Evolutionary conservation across 2,329 filamentous ascomycete genomes (phyloP), one percentile per base, ranked within the genome.

Genomic region (Cadophora malorum): DNA sequence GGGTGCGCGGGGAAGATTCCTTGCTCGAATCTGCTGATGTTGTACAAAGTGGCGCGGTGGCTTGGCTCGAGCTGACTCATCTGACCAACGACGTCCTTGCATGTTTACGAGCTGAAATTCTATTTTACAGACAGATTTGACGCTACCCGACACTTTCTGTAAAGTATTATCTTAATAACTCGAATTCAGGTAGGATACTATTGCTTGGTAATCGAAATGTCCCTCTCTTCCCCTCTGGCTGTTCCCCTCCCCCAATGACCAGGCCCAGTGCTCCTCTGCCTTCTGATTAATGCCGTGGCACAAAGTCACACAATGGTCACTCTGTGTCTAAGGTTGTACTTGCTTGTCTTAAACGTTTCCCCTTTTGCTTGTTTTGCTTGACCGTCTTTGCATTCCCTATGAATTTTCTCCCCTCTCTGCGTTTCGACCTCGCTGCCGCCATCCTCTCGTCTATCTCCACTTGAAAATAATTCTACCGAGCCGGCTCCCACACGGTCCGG

Each of bases 231-330:
- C 38, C 28, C 53, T 58, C 28, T 28, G 28, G 28, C 28, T n/a
- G n/a, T n/a, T 28, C 28, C 5, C 31, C 12, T n/a, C 1, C 19
- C 31, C 33, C 31, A n/a, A 38, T 9, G 28, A 21, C 19, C 19
- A 38, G 31, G 53, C 35, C 33, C 35, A 41, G 35, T 41, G 33
- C 33, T 45, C 25, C 35, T 41, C 21, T 41, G 9, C 45, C n/a
- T 25, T 59, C 56, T 59, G n/a, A 25, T 59, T 19, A 12, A 59
- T 41, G 14, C 21, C 4, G 56, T 59, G 16, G 41, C 59, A 62
- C 59, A 47, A n/a, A n/a, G 59, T 62, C 21, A 21, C 59, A 62
- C 59, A 33, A 62, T 50, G 19, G 45, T 50, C 25, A 62, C 59
- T 47, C 38, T 31, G 41, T 28, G 38, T 33, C 45, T n/a, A 31